Base-by-base conservation (phyloP, 2,329 filamentous ascomycete genomes). In the Sporothrix luriei region DNA sequence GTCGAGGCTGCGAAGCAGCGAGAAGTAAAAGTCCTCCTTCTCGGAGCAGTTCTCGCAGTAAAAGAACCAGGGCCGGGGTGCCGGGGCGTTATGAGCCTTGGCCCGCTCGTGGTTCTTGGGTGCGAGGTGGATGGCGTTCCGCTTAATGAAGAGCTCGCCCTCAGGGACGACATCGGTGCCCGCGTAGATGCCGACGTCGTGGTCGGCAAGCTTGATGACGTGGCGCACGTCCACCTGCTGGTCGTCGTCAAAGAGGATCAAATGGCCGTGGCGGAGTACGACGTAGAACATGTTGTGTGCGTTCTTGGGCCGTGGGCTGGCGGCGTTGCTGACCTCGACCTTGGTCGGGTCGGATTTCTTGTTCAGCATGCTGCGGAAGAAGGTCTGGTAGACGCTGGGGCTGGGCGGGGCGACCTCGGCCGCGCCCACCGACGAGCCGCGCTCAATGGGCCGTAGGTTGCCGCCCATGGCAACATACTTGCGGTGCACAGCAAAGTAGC, bases 21-120 rank as follows among this genome's bases (percentile, higher is more conserved):
- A 91, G 79, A 97, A 94, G 78, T 99, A 99, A 80, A 99, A 98
- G 78, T 99, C 95, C 79, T 99, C 95, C 79, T 99, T 99, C 61
- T 95, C 93, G 0, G 94, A 97, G 78, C 92, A 92, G 76, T 96
- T 97, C 74, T 98, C 93, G 0, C 92, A 96, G 79, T 98, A 99
- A 4, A 99, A 83, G 76, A 90, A 98, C 80, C 97, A 98, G 0
- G 95, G 93, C 74, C 92, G 94, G 7, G 92, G 89, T 2, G 85
- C 76, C 46, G 82, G 83, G 49, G 78, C 81, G 72, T 89, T 87
- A 3, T 86, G 84, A 2, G 84, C 81, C 38, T 84, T 75, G 46
- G 82, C 82, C 9, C 52, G 66, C 69, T 67, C 68, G 43, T 85
- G 83, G 46, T 80, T 78, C 75, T 87, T 90, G 74, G 92, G 86